Base-by-base conservation (phyloP, 345 rosid genomes). In the Arabidopsis suecica region DNA sequence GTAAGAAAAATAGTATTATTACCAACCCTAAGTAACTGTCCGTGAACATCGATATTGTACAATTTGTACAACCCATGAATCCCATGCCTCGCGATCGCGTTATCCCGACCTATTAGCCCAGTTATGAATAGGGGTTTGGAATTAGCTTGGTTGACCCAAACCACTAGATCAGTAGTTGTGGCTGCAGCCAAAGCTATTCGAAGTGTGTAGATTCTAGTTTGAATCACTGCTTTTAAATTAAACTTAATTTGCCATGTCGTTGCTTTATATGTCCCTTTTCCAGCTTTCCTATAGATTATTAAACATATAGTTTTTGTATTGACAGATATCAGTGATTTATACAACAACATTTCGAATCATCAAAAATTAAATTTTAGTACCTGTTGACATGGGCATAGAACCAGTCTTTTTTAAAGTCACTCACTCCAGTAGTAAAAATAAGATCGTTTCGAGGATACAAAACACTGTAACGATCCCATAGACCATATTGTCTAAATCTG, bases 401-500 rank as follows among this genome's bases (percentile, higher is more conserved):
- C 99, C 99, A 95, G 72, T 87, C 85, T 65, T 53, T 77, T 23
- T 32, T 56, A 56, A 84, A 81, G 74, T 91, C 76, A 37, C 83
- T 84, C 8, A 63, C 59, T 18, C 88, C 91, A 48, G 77, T 65
- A 0, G 7, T 78, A 79, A 80, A 94, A 37, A 75, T 59, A 3
- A 90, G 88, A 83, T 94, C 97, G 0, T 23, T 55, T 0, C 44
- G 30, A 20, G 79, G 93, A 72, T 90, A 88, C 32, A 88, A 22
- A 74, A 80, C 89, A n/a, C 83, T 50, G 69, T 88, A 91, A 8
- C 87, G 84, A 6, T 81, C 82, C 93, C 97, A 88, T 41, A 91
- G 51, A 63, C 97, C 97, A 44, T 90, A 90, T 72, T 91, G 97
- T 71, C 95, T 86, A 74, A 76, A 90, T 73, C 96, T 88, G 86